Evolutionary conservation across 306 rosid species (phyloP).

Genomic region (Citrullus mucosospermus): DNA sequence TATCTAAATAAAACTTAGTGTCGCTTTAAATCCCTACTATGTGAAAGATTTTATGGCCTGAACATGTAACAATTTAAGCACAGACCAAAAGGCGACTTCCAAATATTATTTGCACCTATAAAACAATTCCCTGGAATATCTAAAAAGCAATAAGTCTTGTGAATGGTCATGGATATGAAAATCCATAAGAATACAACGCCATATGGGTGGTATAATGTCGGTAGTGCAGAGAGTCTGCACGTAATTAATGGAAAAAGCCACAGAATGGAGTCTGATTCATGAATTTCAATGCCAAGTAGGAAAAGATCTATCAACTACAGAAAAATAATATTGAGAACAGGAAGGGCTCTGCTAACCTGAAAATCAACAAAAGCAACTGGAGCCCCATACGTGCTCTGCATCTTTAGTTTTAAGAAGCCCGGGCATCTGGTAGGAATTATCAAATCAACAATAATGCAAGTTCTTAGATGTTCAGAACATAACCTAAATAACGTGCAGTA

Average conservation of each 20-base stretch:
- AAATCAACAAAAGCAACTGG: slow-evolving; percentile 96
- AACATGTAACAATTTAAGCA: background rate
- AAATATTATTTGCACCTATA: background rate
- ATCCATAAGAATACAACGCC: background rate
- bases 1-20: background rate
- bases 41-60: background rate
- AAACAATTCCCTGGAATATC: background rate
- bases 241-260: background rate
- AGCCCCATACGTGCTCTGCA: slow-evolving; percentile 89
- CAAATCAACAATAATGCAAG: background rate
- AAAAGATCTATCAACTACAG: background rate
- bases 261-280: background rate
- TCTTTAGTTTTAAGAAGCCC: slow-evolving; percentile 80
- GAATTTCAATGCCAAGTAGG: background rate
- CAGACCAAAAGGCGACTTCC: background rate
- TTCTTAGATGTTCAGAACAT: background rate
- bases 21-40: background rate
- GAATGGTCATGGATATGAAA: background rate
- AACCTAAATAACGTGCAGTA: background rate
- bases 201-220: background rate
- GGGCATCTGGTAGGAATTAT: slow-evolving; percentile 42
- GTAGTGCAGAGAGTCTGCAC: background rate
- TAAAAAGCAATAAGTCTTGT: background rate
- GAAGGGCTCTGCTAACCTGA: slow-evolving; percentile 38
- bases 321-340: background rate